Evolutionary conservation across 139 green algal genomes (phyloP), one percentile per base, ranked within the genome.

Genomic region (Auxenochlorella pyrenoidosa): DNA sequence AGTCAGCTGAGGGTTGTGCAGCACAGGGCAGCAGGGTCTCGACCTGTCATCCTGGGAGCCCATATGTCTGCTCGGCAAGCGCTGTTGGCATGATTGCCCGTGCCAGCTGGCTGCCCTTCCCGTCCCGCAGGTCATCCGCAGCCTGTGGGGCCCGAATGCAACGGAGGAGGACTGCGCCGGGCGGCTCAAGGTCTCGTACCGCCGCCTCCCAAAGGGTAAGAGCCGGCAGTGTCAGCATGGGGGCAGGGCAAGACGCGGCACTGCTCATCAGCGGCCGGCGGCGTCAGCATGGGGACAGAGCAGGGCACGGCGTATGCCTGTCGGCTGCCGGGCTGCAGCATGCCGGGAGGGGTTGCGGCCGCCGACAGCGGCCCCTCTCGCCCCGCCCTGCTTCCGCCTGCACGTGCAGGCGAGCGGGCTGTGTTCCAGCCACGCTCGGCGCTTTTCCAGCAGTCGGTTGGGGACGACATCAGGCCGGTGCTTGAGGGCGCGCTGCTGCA

Each of bases 381-480:
- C 66, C 30, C 66, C 32, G 18, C 24, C 34, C 71, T 54, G 36
- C 38, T 38, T 32, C 38, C 38, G 32, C 32, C n/a, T 41, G 12
- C 36, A 12, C 60, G n/a, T 22, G 85, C 87, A 92, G 90, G 90
- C 54, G 88, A 84, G 22, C 91, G 82, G 54, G 88, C 77, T 0
- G 76, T 88, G 15, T 95, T 97, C 72, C 95, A 97, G 89, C 95
- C 95, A 5, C 79, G 91, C 75, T 82, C 88, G 2, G 88, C 92
- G 16, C 83, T 75, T 6, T 98, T 98, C 86, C 95, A 98, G 75
- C 90, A 95, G 66, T 90, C 83, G 40, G 91, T 94, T 19, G 90
- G 80, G 0, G 85, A 86, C 3, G 59, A 83, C 65, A 87, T 87
- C 26, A 43, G 79, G 0, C 70, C 30, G 32, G 91, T 92, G 65